These are phyloP conservation scores for Cladosporium sp. DNA, from an alignment of 2,329 filamentous ascomycete genomes.

Conservation along the genomic window DNA sequence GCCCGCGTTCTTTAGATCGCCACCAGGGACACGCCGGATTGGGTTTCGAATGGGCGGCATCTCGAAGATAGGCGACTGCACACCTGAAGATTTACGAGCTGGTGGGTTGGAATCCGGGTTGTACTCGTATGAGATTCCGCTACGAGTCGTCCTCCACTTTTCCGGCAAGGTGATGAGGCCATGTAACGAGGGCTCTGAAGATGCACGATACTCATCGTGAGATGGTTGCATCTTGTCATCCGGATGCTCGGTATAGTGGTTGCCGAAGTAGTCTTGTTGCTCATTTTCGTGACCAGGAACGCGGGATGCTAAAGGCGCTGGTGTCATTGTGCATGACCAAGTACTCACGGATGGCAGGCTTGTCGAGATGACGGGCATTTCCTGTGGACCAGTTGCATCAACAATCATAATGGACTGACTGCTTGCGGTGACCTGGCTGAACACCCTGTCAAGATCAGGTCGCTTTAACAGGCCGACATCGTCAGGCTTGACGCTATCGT, in stretches of 20 bases:
- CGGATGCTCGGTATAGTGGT: neutral
- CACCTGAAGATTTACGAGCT: conserved; percentile 35
- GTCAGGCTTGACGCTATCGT: conserved; percentile 11
- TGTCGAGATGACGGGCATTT: conserved; percentile 19
- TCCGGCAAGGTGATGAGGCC: conserved; percentile 22
- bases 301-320: conserved; percentile 22
- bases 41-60: conserved; percentile 24
- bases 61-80: conserved; percentile 37
- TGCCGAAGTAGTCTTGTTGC: conserved; percentile 11
- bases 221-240: neutral
- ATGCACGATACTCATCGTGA: conserved; percentile 4
- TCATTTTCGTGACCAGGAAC: conserved; percentile 14
- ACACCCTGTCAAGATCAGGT: conserved; percentile 32
- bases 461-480: conserved; percentile 20
- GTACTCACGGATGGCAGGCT: conserved; percentile 25
- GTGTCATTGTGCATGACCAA: conserved; percentile 23
- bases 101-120: neutral
- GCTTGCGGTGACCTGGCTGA: conserved; percentile 64
- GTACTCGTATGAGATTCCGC: conserved; percentile 2
- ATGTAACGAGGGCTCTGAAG: conserved; percentile 19
- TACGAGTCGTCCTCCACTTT: conserved; percentile 16
- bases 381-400: conserved; percentile 58
- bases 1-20: conserved; percentile 43
- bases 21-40: conserved; percentile 45
- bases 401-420: conserved; percentile 89